phyloP scores from a whole-genome alignment of 2,329 filamentous ascomycete species.

The Alternaria dauci region DNA sequence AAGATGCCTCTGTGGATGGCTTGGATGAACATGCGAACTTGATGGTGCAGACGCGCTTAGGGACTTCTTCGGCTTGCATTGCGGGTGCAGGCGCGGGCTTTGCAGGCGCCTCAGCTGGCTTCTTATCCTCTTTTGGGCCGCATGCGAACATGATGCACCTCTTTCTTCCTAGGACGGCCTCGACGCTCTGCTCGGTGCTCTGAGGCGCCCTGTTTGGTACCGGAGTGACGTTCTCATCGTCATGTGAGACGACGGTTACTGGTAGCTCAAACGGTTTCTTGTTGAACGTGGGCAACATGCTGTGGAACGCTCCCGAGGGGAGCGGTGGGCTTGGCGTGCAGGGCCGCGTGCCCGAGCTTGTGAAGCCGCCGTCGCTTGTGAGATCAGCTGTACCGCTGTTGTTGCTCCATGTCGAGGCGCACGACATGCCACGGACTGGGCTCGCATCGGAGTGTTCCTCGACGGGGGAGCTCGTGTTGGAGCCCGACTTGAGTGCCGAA shows the following conservation, averaged over 20 bases:
- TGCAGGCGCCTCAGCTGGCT: slow-evolving; percentile 39
- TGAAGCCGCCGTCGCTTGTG: slow-evolving; percentile 92
- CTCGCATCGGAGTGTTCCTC: slow-evolving; percentile 54
- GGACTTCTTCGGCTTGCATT: slow-evolving; percentile 43
- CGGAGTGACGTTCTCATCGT: slow-evolving; percentile 44
- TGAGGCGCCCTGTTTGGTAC: slow-evolving; percentile 33
- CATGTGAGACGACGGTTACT: slow-evolving; percentile 49
- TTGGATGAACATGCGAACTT: slow-evolving; percentile 76
- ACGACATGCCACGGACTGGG: slow-evolving; percentile 56
- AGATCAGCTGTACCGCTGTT: slow-evolving; percentile 85
- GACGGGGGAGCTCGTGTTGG: slow-evolving; percentile 43
- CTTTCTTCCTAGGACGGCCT: slow-evolving; percentile 75
- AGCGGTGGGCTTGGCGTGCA: slow-evolving; percentile 89
- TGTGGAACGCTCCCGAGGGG: slow-evolving; percentile 62
- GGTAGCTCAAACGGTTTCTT: slow-evolving; percentile 51
- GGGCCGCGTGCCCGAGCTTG: slow-evolving; percentile 81
- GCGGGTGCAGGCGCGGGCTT: slow-evolving; percentile 27
- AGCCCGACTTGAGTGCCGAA: slow-evolving; percentile 72
- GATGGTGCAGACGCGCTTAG: slow-evolving; percentile 68
- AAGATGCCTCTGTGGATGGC: slow-evolving; percentile 53
- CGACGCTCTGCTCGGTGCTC: slow-evolving; percentile 65
- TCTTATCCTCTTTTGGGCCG: slow-evolving; percentile 60
- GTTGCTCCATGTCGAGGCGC: slow-evolving; percentile 78
- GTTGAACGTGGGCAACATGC: slow-evolving; percentile 47
- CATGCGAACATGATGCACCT: slow-evolving; percentile 94